Evolutionary conservation across 192 early-diverging fungal species (phyloP), one percentile per base, ranked within the genome.

Genomic region (Coemansia asiatica): DNA sequence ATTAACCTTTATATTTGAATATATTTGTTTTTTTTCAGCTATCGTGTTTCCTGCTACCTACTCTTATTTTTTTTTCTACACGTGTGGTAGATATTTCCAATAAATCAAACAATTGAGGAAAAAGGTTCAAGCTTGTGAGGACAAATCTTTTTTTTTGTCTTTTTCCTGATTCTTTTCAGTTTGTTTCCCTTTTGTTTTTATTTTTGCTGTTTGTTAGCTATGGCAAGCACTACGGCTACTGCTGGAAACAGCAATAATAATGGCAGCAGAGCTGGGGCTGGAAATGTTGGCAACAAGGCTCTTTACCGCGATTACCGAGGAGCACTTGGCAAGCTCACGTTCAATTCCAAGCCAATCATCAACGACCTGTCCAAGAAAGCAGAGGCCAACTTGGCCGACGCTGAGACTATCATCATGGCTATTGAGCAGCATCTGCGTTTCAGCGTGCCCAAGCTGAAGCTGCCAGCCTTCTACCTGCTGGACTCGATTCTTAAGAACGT

Each of bases 401-500:
- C 94, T 4, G 81, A 80, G 9, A 83, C 85, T 19, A 91, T 98
- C 64, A 88, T 95, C 38, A 84, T 87, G 69, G 89, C 87, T 16
- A 93, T 98, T 36, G 76, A 79, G 56, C 66, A 79, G 33, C 76
- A 79, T 25, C 68, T 79, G 55, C 68, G 67, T 27, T 74, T 79
- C 19, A 79, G 58, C 7, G 71, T 64, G 31, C 71, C 71, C 48
- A 67, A 66, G 55, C 33, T 63, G 22, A 96, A 96, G 77, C 84
- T 98, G 12, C 95, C 95, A 10, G 83, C 90, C 0, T 77, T 98
- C 18, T 98, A 95, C 74, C 81, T 98, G 38, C 84, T 98, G 28
- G 96, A 98, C 81, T 98, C 96, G 18, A 98, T 98, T 21, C 87
- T 88, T 70, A 98, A 98, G 76, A 95, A 96, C 75, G 91, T 95